Base-by-base conservation (phyloP, 257 asterid species). In the Solanum paucissectum region DNA sequence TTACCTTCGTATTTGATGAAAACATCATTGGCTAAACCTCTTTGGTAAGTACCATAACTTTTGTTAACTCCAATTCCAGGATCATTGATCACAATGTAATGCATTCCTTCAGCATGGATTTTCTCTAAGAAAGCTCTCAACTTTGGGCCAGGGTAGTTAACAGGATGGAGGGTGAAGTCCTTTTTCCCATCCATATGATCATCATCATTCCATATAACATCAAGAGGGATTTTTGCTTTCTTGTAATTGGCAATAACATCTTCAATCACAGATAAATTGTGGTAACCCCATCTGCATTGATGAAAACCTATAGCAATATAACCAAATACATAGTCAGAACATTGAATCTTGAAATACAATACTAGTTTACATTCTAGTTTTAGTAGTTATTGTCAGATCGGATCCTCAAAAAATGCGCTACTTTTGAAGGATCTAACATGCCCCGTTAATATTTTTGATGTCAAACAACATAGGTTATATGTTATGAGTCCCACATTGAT, bases 261-360 rank as follows among this genome's bases (percentile, higher is more conserved):
- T 88, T 96, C 99, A 13, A 97, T 95, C 5, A 94, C 98, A 64
- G 99, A 96, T 68, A 96, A 83, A 36, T 97, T 96, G 62, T 91
- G 99, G 95, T 97, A 97, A 32, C 98, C 99, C 99, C 99, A 96
- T 88, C 99, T 91, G 88, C 99, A 97, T 90, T 97, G 99, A 87
- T 97, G 99, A 89, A 97, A 97, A 3, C 99, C 99, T 97, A 94
- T 46, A 60, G n/a, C 88, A 91, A 74, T 74, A 12, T 74, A 12
- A 21, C 0, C 4, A 73, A 74, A 6, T 23, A 37, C 55, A 38
- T 5, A 76, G 4, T 76, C 40, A 76, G 7, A 5, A 11, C 58
- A 37, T 33, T 38, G 58, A 76, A 38, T 76, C 58, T 37, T 76
- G 58, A 38, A 38, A 38, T 37, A 7, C 76, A 69, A 69, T 32